Conservation (phyloP, 352 stramenopile species). For the Thraustotheca clavata region DNA sequence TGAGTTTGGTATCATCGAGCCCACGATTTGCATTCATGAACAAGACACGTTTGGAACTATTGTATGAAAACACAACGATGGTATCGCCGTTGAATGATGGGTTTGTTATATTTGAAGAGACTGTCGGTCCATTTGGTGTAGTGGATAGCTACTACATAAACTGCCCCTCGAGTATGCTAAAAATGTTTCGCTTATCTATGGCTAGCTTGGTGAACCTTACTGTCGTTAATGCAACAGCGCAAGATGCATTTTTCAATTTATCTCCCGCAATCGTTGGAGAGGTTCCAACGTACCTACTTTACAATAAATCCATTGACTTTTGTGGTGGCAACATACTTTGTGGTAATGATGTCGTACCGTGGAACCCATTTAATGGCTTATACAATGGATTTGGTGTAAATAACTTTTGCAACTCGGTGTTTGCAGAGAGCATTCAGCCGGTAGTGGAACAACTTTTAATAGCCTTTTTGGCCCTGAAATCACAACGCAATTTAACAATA, state of each 20-base stretch:
- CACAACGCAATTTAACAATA: too few species aligned
- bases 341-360: not conserved
- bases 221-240: not conserved
- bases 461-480: not conserved
- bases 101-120: not conserved
- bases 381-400: not conserved
- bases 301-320: not conserved
- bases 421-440: not conserved
- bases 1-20: not conserved
- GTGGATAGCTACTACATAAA: not conserved
- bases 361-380: not conserved
- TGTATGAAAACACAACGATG: not conserved
- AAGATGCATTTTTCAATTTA: not conserved
- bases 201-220: not conserved
- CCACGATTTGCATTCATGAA: constrained; percentile 2
- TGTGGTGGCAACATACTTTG: constrained; percentile 14
- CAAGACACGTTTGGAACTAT: not conserved
- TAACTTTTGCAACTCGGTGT: not conserved
- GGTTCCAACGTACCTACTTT: not conserved
- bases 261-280: too few species aligned
- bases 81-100: not conserved
- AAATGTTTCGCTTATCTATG: not conserved
- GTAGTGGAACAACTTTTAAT: not conserved
- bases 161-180: not conserved
- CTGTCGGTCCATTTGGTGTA: not conserved